Conservation (phyloP, 176 grass and related monocot species). For the Oryza glaberrima region DNA sequence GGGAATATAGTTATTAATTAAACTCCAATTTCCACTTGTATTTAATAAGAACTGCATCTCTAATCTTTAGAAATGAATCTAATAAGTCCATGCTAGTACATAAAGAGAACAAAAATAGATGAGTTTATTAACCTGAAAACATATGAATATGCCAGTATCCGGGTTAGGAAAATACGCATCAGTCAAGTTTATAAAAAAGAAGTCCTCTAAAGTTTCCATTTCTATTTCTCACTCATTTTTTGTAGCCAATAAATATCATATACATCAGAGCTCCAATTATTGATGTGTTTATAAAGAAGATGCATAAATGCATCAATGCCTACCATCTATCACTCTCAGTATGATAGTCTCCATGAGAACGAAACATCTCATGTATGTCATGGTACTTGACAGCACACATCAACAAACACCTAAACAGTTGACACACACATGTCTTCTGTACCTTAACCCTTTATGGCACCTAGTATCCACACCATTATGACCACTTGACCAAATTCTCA, state of each 20-base stretch:
- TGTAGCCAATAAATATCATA: background rate
- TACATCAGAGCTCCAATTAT: background rate
- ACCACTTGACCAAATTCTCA: background rate
- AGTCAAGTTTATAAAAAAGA: background rate
- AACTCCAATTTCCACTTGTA: background rate
- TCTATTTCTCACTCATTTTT: background rate
- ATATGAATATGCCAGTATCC: background rate
- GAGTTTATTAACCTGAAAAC: background rate
- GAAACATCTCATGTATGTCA: background rate
- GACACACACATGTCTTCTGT: background rate
- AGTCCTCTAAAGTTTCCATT: background rate
- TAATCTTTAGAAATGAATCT: slow-evolving; percentile 27
- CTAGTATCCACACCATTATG: background rate
- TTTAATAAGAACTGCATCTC: background rate
- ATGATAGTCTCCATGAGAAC: background rate
- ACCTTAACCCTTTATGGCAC: background rate
- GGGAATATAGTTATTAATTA: background rate
- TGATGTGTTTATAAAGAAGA: background rate
- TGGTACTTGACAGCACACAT: background rate
- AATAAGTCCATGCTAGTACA: background rate
- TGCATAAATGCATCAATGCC: background rate
- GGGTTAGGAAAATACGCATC: slow-evolving; percentile 12
- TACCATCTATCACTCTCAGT: background rate
- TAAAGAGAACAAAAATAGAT: background rate
- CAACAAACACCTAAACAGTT: background rate